Evolutionary conservation across 2,329 filamentous ascomycete species (phyloP).

Genomic region (Apiospora marii): DNA sequence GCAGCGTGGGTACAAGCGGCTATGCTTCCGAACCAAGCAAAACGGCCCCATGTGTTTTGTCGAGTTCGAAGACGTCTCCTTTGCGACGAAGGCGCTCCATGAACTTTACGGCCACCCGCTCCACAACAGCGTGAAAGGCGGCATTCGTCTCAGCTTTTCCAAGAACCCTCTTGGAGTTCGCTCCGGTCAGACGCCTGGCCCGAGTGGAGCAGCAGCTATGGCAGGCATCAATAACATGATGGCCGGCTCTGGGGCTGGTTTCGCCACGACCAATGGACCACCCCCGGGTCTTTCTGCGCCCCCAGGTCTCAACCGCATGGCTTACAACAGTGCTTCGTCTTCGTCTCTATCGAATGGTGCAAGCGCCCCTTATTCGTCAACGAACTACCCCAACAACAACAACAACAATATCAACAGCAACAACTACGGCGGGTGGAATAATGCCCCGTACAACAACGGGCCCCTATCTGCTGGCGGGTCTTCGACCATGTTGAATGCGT

Average conservation of each 20-base stretch:
- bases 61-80: constrained; percentile 93
- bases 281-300: constrained; percentile 83
- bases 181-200: constrained; percentile 69
- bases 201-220: constrained; percentile 50
- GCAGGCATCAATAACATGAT: constrained; percentile 67
- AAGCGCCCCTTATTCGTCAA: constrained; percentile 35
- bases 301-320: constrained; percentile 64
- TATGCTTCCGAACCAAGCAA: constrained; percentile 93
- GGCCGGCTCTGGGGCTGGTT: constrained; percentile 61
- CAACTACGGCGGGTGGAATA: constrained; percentile 35
- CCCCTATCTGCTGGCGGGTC: constrained; percentile 33
- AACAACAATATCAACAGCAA: background rate
- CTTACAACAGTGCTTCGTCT: constrained; percentile 34
- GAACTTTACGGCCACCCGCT: constrained; percentile 88
- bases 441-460: constrained; percentile 36
- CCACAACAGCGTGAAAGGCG: constrained; percentile 92
- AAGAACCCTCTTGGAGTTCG: constrained; percentile 96
- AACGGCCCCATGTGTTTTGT: constrained; percentile 99
- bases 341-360: constrained; percentile 32
- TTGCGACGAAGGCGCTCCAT: constrained; percentile 88
- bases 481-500: constrained; percentile 21
- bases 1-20: constrained; percentile 91
- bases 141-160: constrained; percentile 94
- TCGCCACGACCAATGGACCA: constrained; percentile 75
- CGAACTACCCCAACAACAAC: constrained; percentile 31